A percentile compares a stretch with the other conserved stretches of the same genome.
phyloP scores from a whole-genome alignment of 1,139 yeast species.

The Pichia sp. region DNA sequence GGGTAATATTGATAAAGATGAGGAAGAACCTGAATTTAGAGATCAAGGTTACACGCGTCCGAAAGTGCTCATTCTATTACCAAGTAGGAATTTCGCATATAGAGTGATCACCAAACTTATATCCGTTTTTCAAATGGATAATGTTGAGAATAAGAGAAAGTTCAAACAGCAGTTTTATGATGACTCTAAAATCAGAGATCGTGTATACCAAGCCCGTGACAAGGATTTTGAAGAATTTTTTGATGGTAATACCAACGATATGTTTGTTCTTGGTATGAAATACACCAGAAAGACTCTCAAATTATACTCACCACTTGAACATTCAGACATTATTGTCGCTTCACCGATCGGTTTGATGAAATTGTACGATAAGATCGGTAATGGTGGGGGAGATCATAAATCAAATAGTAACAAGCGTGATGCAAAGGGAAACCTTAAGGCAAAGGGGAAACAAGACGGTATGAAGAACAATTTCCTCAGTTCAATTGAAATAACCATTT shows the following conservation, averaged over 20 bases:
- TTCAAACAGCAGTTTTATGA: constrained; percentile 65
- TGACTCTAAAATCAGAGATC: constrained; percentile 36
- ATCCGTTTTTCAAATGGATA: constrained; percentile 55
- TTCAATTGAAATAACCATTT: constrained; percentile 72
- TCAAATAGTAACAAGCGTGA: constrained; percentile 5
- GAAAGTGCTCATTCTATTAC: constrained; percentile 72
- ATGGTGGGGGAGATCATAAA: constrained; percentile 21
- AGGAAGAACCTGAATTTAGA: constrained; percentile 46
- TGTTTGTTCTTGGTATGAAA: constrained; percentile 83
- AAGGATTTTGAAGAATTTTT: constrained; percentile 75
- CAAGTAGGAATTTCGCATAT: constrained; percentile 76
- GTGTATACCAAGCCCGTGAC: constrained; percentile 57
- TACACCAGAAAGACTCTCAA: constrained; percentile 83
- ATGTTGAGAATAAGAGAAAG: constrained; percentile 73
- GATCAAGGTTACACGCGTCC: constrained; percentile 98
- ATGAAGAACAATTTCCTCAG: constrained; percentile 63
- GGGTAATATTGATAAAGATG: constrained; percentile 31
- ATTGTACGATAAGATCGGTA: constrained; percentile 44
- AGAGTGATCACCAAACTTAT: constrained; percentile 61
- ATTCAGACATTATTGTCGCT: constrained; percentile 81
- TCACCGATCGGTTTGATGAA: constrained; percentile 88
- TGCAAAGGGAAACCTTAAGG: constrained; percentile 16
- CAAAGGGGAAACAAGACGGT: constrained; percentile 19
- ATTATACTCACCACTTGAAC: constrained; percentile 75
- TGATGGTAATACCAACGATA: constrained; percentile 87